Evolutionary conservation across 768 basidiomycete species (phyloP).

Genomic region (Scleroderma citrinum): DNA sequence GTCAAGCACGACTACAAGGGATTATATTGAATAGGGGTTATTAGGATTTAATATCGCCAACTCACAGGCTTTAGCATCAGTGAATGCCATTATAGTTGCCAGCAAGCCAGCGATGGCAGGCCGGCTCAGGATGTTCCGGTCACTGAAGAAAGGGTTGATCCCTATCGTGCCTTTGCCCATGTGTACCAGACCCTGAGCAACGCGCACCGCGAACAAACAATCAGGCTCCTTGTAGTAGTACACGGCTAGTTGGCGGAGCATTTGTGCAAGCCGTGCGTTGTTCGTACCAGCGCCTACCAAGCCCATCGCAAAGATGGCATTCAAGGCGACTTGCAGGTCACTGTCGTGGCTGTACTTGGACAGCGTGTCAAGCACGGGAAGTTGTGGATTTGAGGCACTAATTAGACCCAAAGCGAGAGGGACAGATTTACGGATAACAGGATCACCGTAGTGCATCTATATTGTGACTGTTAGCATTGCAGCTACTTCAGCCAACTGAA

Average conservation of each 20-base stretch:
- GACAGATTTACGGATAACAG: conserved; percentile 83
- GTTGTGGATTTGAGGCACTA: conserved; percentile 92
- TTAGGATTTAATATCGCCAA: conserved; percentile 12
- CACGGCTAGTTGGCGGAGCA: conserved; percentile 94
- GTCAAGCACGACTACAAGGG: conserved; percentile 75
- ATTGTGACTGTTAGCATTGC: conserved; percentile 11
- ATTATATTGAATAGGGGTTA: background rate
- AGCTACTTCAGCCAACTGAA: background rate
- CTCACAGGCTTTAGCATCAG: conserved; percentile 90
- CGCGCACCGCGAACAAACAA: conserved; percentile 91
- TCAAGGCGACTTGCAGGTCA: conserved; percentile 92
- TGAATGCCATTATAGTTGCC: conserved; percentile 86
- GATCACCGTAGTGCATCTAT: conserved; percentile 99
- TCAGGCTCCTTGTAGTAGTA: conserved; percentile 98
- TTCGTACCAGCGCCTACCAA: conserved; percentile 98
- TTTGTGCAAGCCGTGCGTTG: conserved; percentile 94
- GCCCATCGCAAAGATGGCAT: conserved; percentile 98
- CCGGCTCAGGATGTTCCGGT: conserved; percentile 84
- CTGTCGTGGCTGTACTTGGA: conserved; percentile 99
- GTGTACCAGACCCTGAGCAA: conserved; percentile 95
- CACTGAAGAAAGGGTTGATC: conserved; percentile 93
- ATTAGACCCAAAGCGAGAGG: conserved; percentile 94
- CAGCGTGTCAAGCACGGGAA: conserved; percentile 91
- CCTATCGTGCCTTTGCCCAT: conserved; percentile 99
- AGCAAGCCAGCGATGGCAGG: conserved; percentile 87